Evolutionary conservation across 768 basidiomycete genomes (phyloP).

Genomic region (Mycena floridula): DNA sequence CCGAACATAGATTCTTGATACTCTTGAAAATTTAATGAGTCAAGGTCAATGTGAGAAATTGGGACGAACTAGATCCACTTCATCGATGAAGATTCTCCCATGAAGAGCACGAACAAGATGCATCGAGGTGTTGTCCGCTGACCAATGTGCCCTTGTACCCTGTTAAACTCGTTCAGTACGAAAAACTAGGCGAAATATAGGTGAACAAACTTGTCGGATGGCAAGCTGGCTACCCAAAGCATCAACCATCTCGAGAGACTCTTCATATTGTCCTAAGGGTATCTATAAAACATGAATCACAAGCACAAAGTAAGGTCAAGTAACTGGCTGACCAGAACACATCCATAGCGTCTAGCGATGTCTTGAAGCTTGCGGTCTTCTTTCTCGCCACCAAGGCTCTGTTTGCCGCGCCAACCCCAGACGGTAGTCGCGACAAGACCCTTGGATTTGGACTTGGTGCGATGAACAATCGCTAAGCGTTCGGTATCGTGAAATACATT

Average conservation of each 20-base stretch:
- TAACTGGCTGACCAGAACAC: too few species aligned
- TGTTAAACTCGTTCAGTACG: conserved; percentile 18
- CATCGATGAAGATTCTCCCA: conserved; percentile 58
- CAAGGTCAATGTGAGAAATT: not conserved
- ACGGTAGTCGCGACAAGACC: conserved; percentile 65
- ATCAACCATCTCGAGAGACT: conserved; percentile 56
- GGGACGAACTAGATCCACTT: conserved; percentile 58
- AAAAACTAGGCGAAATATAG: not conserved
- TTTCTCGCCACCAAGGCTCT: conserved; percentile 42
- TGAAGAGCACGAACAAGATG: conserved; percentile 54
- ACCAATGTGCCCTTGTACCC: conserved; percentile 73
- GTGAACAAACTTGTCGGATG: conserved; percentile 58
- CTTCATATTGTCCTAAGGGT: conserved; percentile 51
- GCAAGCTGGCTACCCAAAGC: conserved; percentile 65
- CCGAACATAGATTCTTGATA: conserved; percentile 71
- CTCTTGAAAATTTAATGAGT: conserved; percentile 27
- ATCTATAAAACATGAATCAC: too few species aligned
- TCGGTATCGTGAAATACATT: conserved; percentile 73
- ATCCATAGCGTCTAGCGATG: conserved; percentile 66
- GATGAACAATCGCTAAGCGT: conserved; percentile 60
- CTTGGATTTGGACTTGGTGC: conserved; percentile 56
- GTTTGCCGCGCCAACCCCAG: conserved; percentile 73
- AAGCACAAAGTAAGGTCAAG: too few species aligned
- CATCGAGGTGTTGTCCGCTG: conserved; percentile 76
- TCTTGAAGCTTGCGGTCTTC: conserved; percentile 68